These are phyloP conservation scores for Clitopilus passeckerianus DNA, from an alignment of 768 basidiomycete genomes.

Conservation along the genomic window DNA sequence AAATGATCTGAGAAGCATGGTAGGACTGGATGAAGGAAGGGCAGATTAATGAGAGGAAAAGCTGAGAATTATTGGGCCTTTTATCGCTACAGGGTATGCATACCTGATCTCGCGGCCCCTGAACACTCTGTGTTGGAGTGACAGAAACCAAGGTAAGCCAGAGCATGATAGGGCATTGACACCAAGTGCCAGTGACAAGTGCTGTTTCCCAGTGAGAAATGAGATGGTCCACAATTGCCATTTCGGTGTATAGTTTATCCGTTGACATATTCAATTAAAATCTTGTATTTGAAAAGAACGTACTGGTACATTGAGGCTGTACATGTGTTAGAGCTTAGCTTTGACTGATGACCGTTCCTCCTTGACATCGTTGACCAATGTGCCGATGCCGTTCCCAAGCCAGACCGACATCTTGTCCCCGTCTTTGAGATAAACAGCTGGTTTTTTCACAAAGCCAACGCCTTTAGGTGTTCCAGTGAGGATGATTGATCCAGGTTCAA, in stretches of 20 bases:
- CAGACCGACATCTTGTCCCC: conserved; percentile 70
- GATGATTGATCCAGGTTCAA: conserved; percentile 77
- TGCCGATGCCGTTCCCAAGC: conserved; percentile 72
- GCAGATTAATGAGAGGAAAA: neutral
- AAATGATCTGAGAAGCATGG: neutral
- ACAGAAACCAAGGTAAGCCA: neutral
- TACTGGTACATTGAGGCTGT: too few relatives aligned
- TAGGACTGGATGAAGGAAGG: neutral
- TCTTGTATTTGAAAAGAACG: too few relatives aligned
- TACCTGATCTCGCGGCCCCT: too few relatives aligned
- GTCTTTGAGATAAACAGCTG: conserved; percentile 63
- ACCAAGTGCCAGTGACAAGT: too few relatives aligned
- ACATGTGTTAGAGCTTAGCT: neutral
- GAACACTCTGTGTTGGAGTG: neutral
- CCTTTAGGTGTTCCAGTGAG: conserved; percentile 82
- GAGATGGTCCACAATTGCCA: too few relatives aligned
- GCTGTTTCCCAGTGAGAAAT: too few relatives aligned
- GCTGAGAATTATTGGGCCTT: neutral
- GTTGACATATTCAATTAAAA: too few relatives aligned
- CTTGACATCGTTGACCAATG: conserved; percentile 71
- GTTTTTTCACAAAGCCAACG: conserved; percentile 74
- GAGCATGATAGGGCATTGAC: neutral
- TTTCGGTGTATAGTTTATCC: too few relatives aligned
- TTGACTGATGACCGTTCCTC: conserved; percentile 44
- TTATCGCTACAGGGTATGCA: neutral